Evolutionary conservation across 2,329 filamentous ascomycete genomes (phyloP).

Genomic region (Talaromyces piceae): DNA sequence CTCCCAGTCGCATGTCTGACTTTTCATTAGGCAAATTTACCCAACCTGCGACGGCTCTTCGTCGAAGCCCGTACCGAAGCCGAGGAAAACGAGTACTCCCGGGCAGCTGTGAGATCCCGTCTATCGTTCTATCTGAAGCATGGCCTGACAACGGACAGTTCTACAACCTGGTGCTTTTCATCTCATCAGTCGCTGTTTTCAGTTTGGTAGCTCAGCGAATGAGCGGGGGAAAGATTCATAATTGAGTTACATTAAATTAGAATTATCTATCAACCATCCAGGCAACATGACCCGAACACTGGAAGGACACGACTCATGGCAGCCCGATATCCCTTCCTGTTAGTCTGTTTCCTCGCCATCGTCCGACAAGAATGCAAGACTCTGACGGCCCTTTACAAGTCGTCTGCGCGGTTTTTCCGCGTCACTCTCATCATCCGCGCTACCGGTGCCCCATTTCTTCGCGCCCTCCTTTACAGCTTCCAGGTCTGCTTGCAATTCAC

Average conservation of each 20-base stretch:
- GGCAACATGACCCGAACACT: neutral
- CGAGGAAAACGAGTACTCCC: conserved; percentile 89
- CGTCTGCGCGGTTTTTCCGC: conserved; percentile 30
- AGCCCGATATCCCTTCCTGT: conserved; percentile 12
- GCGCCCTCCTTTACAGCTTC: conserved; percentile 79
- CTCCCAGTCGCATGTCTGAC: neutral
- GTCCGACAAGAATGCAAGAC: conserved; percentile 56
- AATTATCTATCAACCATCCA: neutral
- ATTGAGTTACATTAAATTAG: conserved; percentile 2
- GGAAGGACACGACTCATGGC: neutral
- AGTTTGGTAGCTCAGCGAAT: conserved; percentile 87
- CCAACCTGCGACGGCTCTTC: conserved; percentile 91
- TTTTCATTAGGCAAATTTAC: conserved; percentile 49
- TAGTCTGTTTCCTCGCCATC: conserved; percentile 57
- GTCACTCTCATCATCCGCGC: conserved; percentile 35
- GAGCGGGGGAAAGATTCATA: conserved; percentile 41
- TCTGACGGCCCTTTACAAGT: conserved; percentile 37
- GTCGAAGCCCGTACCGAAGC: conserved; percentile 88
- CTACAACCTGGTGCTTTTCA: conserved; percentile 94
- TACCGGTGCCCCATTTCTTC: conserved; percentile 61
- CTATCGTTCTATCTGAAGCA: neutral
- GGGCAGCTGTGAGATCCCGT: conserved; percentile 65
- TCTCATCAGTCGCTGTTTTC: conserved; percentile 92
- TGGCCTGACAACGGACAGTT: conserved; percentile 49
- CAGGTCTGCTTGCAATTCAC: conserved; percentile 77